Percentiles rank a stretch among this genome's conserved stretches.
Evolutionary conservation across 2,329 filamentous ascomycete genomes (phyloP).

Genomic region (Ciborinia camelliae): DNA sequence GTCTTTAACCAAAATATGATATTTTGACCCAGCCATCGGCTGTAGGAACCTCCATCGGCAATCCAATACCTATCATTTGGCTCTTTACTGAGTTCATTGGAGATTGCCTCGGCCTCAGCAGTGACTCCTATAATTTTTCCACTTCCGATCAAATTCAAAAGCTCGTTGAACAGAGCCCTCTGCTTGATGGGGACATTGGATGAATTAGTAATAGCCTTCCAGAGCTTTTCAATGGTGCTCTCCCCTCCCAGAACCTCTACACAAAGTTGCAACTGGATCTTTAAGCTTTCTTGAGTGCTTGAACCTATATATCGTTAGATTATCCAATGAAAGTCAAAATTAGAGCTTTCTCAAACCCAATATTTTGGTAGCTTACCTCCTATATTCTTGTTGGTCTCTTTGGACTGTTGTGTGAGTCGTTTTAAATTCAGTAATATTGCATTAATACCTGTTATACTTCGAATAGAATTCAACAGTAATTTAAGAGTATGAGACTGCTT

Average conservation of each 20-base stretch:
- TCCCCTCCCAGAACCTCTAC: conserved; percentile 44
- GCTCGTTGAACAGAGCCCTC: conserved; percentile 60
- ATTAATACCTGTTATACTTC: conserved; percentile 73
- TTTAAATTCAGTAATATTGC: conserved; percentile 70
- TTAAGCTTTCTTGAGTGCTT: conserved; percentile 37
- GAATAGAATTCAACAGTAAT: conserved; percentile 61
- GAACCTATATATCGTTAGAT: conserved; percentile 22
- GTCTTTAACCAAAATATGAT: conserved; percentile 31
- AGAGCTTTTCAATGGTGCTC: conserved; percentile 43
- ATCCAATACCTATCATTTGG: conserved; percentile 34
- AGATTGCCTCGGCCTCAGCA: conserved; percentile 51
- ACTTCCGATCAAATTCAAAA: conserved; percentile 55
- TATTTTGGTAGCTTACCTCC: conserved; percentile 16
- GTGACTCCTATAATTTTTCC: conserved; percentile 56
- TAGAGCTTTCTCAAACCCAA: not conserved
- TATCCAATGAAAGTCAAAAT: not conserved
- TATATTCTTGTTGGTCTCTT: conserved; percentile 34
- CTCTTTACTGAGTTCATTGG: conserved; percentile 35
- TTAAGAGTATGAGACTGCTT: conserved; percentile 39
- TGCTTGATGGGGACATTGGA: conserved; percentile 42
- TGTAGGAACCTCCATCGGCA: conserved; percentile 34
- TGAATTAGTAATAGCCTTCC: conserved; percentile 41
- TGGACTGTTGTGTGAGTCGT: conserved; percentile 53
- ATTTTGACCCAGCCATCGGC: conserved; percentile 36
- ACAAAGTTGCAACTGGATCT: conserved; percentile 44